Percentiles rank a stretch among this genome's conserved stretches.
Evolutionary conservation across 202 grass and related monocot species (phyloP).

Genomic region (Panicum hallii): DNA sequence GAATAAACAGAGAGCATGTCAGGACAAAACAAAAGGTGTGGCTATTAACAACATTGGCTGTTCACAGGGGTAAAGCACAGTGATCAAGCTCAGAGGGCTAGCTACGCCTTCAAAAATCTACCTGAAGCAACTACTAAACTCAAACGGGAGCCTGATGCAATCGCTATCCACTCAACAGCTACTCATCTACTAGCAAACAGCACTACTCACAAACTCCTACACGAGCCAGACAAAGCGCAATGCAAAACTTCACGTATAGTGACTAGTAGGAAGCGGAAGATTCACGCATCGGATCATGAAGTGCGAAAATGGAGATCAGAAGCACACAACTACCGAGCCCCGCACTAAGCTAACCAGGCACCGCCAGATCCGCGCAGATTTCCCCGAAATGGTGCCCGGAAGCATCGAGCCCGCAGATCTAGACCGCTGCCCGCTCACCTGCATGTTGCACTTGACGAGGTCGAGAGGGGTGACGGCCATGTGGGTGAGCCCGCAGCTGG

Average conservation of each 20-base stretch:
- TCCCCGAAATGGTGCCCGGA: not conserved
- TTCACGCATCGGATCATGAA: not conserved
- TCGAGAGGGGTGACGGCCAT: constrained; percentile 94
- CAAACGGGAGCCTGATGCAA: not conserved
- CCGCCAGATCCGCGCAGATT: constrained; percentile 39
- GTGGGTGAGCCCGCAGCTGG: constrained; percentile 94
- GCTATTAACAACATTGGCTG: not conserved
- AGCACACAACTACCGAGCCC: not conserved
- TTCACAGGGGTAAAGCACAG: not conserved
- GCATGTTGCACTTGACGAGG: constrained; percentile 98
- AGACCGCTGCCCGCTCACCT: constrained; percentile 52
- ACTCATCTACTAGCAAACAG: not conserved
- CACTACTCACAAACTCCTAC: not conserved
- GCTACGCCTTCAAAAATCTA: not conserved
- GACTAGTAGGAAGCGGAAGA: not conserved
- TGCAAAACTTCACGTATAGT: not conserved
- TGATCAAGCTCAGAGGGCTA: not conserved
- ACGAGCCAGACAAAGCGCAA: not conserved
- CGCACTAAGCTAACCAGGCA: not conserved
- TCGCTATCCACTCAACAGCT: not conserved
- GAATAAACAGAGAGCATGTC: not conserved
- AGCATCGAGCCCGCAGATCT: not conserved
- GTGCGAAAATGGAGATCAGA: not conserved
- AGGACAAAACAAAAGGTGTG: not conserved
- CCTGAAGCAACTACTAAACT: not conserved